phyloP scores from a whole-genome alignment of 2,329 filamentous ascomycete genomes.

The Aspergillus felis region DNA sequence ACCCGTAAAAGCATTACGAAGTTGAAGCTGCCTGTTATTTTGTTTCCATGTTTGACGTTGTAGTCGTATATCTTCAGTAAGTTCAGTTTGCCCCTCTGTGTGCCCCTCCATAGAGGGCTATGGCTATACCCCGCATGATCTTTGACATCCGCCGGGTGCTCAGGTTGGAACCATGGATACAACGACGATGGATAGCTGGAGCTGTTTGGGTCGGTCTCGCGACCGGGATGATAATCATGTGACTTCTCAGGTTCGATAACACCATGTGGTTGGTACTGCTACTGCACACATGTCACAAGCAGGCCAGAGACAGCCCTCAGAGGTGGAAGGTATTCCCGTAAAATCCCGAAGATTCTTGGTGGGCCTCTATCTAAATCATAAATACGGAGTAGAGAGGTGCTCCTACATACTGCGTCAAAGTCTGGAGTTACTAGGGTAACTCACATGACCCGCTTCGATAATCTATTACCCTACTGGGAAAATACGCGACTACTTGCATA shows the following conservation, averaged over 20 bases:
- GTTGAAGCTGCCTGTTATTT: not conserved
- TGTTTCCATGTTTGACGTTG: not conserved
- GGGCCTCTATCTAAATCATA: not conserved
- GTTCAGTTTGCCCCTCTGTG: not conserved
- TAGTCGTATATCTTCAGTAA: too few species aligned
- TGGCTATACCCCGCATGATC: not conserved
- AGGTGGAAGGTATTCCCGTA: conserved; percentile 4
- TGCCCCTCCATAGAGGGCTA: not conserved
- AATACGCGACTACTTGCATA: not conserved
- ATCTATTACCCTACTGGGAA: not conserved
- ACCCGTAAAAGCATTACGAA: not conserved
- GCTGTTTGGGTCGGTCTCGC: not conserved
- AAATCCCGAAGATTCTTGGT: conserved; percentile 13
- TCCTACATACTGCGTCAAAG: not conserved
- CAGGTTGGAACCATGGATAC: not conserved
- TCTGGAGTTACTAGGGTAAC: conserved; percentile 21
- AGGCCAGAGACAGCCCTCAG: not conserved
- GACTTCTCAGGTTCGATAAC: not conserved
- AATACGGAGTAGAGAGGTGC: not conserved
- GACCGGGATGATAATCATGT: not conserved
- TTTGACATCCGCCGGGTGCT: not conserved
- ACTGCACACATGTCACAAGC: not conserved
- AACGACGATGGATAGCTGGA: not conserved
- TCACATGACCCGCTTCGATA: conserved; percentile 12
- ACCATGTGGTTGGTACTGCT: not conserved